Evolutionary conservation across 139 green algal genomes (phyloP), one percentile per base, ranked within the genome.

Genomic region (Closterium sp.): DNA sequence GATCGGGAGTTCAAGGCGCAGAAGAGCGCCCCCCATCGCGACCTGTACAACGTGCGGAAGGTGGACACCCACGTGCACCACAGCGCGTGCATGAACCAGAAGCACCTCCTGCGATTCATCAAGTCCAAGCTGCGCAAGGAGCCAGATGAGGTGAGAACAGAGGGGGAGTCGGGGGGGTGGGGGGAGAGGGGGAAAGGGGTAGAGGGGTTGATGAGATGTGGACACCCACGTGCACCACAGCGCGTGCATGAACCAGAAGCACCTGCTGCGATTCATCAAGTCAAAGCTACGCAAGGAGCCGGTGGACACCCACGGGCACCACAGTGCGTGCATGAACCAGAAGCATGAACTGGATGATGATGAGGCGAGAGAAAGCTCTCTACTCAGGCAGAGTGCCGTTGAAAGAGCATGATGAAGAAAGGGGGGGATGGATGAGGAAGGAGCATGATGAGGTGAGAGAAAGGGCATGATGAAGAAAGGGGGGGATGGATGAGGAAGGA

Each of bases 21-120:
- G 95, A 99, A 99, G 95, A 94, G 91, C 4, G 98, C 98, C 30
- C 97, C 98, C 8, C 98, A 99, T 95, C 93, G 98, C n/a, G 97
- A 99, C 95, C 99, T 99, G 91, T 99, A 99, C 96, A 99, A 99
- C 95, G 97, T 99, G 35, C 96, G 98, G 91, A 99, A 99, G 96
- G 92, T 96, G 84, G 98, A 99, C 96, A 99, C 97, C 6, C 98
- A 99, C 94, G 97, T 99, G 89, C 98, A 99, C 94, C 98, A 99
- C 96, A 96, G 91, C 86, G 97, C 98, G 8, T 99, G 98, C 96
- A 99, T 99, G 98, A 98, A 99, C 95, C 98, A 99, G 96, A 99
- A 99, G 96, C 98, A 99, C 95, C 93, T 99, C 94, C 97, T 99
- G 96, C 97, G 98, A 84, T 99, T 99, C 96, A 99, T 99, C 95